phyloP scores from a whole-genome alignment of 164 flowering plant species.

The Aristolochia californica region DNA sequence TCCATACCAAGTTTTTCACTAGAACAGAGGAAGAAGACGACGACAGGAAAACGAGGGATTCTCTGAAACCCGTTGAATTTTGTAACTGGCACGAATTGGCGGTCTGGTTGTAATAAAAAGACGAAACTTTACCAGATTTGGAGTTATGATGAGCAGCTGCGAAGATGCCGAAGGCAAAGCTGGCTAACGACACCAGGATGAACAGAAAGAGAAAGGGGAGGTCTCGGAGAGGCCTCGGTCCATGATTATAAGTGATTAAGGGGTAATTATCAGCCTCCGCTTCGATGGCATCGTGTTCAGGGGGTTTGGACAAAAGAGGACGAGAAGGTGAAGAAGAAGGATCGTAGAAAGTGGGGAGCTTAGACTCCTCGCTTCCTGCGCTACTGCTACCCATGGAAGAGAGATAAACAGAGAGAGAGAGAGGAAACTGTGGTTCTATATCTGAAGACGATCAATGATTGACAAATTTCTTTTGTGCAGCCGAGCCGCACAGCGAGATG shows the following conservation, averaged over 20 bases:
- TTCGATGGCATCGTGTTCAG: slow-evolving; percentile 14
- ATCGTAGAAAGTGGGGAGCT: slow-evolving; percentile 21
- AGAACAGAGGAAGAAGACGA: slow-evolving; percentile 14
- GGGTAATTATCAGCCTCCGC: slow-evolving; percentile 51
- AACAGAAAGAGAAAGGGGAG: slow-evolving; percentile 67
- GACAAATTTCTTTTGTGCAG: too few relatives aligned
- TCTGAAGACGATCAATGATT: too few relatives aligned
- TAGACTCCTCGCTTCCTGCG: slow-evolving; percentile 24
- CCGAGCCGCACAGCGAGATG: too few relatives aligned
- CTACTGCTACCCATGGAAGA: slow-evolving; percentile 26
- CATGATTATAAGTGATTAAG: slow-evolving; percentile 66
- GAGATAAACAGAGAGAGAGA: slow-evolving; percentile 13
- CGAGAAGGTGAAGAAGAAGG: slow-evolving; percentile 20
- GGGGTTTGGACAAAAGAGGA: slow-evolving; percentile 1
- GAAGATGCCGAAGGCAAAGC: slow-evolving; percentile 81
- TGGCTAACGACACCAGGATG: slow-evolving; percentile 41
- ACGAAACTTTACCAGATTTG: slow-evolving; percentile 32
- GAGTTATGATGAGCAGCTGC: slow-evolving; percentile 45
- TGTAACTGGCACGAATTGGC: slow-evolving; percentile 47
- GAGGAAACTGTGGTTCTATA: not conserved
- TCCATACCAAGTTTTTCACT: slow-evolving; percentile 53
- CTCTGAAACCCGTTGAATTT: slow-evolving; percentile 1
- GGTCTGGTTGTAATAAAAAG: slow-evolving; percentile 36
- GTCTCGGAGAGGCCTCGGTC: slow-evolving; percentile 62
- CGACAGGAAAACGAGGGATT: not conserved